Base-by-base conservation (phyloP, 2,329 filamentous ascomycete genomes). In the Lasiodiplodia sp. region DNA sequence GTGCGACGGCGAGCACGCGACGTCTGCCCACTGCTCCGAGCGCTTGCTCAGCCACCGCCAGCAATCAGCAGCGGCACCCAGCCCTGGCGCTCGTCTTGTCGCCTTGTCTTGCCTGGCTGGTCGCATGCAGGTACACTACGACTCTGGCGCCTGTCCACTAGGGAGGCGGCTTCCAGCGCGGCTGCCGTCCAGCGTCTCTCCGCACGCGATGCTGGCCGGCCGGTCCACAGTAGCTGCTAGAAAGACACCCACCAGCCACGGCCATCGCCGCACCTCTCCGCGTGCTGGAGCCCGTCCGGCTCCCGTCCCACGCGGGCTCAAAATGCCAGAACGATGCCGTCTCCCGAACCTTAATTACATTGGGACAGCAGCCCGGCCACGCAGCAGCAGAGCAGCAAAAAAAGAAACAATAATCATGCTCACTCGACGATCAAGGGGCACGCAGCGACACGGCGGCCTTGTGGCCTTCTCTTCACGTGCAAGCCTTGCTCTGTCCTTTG, bases 11-110 rank as follows among this genome's bases (percentile, higher is more conserved):
- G 37, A 52, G 11, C 60, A 38, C 60, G 60, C 60, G 60, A 64
- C 60, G 60, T 64, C 60, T 64, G 60, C 60, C 44, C 44, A 52
- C 44, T 64, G 60, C 60, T 51, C 58, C 58, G 58, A 63, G 58
- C 58, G 58, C 58, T 34, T 64, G 60, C 60, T 64, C 60, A 51
- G 60, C 60, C 60, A 64, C 60, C 60, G 47, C 60, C 60, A 64
- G 60, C 60, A 64, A 64, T 64, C 60, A 64, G 58, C 60, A 64
- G 58, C 60, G 47, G 60, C 60, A 34, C 44, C 60, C 44, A 47
- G 60, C 60, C 60, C 51, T 28, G n/a, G 40, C 23, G n/a, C 40
- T n/a, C 38, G 11, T 21, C 38, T 47, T 44, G 38, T n/a, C 37
- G 7, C 40, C 23, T 8, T 47, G 44, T 47, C 44, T 47, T 16